A percentile compares a stretch with the other conserved stretches of the same genome.
These are phyloP conservation scores for Conticribra guillardii DNA, from an alignment of 108 stramenopile species.

Conservation along the genomic window DNA sequence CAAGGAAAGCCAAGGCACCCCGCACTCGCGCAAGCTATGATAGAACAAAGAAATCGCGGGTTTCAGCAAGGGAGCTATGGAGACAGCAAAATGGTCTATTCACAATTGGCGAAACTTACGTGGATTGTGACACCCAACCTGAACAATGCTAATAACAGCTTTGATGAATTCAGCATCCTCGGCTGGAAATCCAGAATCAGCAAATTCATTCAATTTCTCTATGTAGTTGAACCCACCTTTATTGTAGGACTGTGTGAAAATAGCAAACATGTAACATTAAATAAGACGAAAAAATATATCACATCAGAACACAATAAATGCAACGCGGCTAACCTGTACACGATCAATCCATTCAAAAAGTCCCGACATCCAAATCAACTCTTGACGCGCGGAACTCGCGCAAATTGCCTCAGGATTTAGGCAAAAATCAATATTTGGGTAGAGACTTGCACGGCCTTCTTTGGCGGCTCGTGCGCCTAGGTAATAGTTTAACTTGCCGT, in stretches of 20 bases:
- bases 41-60: background rate
- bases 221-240: constrained; percentile 37
- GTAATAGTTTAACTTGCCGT: constrained; percentile 46
- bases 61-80: background rate
- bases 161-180: constrained; percentile 30
- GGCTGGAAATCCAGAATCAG: constrained; percentile 22
- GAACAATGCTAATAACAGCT: constrained; percentile 22
- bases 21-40: constrained; percentile 24
- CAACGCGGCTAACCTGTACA: background rate
- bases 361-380: constrained; percentile 39
- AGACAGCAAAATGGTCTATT: too few relatives aligned
- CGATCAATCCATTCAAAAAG: constrained; percentile 43
- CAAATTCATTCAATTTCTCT: constrained; percentile 26
- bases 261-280: background rate
- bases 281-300: background rate
- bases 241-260: constrained; percentile 28
- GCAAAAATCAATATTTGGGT: constrained; percentile 32
- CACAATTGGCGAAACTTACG: background rate
- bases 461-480: constrained; percentile 30
- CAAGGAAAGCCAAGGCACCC: constrained; percentile 35
- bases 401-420: constrained; percentile 37
- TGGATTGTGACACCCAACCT: constrained; percentile 39
- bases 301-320: too few relatives aligned
- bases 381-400: constrained; percentile 5
- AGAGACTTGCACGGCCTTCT: constrained; percentile 16